Base-by-base conservation (phyloP, 257 asterid genomes). In the Gentiana macrophylla region DNA sequence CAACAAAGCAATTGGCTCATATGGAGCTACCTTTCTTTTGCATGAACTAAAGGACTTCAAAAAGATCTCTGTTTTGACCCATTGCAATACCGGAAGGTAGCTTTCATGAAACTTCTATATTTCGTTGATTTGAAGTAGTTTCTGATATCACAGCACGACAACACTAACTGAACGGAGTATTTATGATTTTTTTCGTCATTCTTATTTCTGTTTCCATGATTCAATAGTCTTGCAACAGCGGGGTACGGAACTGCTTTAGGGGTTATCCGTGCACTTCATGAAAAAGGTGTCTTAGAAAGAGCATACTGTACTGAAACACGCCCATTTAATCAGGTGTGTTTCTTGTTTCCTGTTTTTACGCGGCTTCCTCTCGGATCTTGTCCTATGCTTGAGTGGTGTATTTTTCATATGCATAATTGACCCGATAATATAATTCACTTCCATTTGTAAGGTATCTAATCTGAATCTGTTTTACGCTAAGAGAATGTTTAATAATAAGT, bases 211-310 rank as follows among this genome's bases (percentile, higher is more conserved):
- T 12, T 33, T 62, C 9, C 35, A 70, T 49, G 65, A 55, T 62
- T 33, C 53, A 32, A 64, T 67, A 91, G 96, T 62, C 86, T 91
- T 55, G 98, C 98, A 49, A 91, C 98, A 50, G 96, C 96, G 73
- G 98, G n/a, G 70, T 91, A 84, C 79, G 98, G 98, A 74, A 91
- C 98, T 69, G 98, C 98, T 72, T 68, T 91, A 37, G 98, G 98
- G 15, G 96, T 91, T 66, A 91, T 91, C 59, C 92, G 98, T 60
- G 79, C 96, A 49, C 87, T 91, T 61, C 80, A 91, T 61, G 84
- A 80, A 61, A 68, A 64, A 38, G 94, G 84, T 52, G 72, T 75
- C 67, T 74, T 91, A 35, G 94, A 76, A 77, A 79, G 93, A 73
- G 95, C 94, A 56, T 91, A 83, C 67, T 91, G 98, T 70, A 87